Evolutionary conservation across 495 filamentous ascomycete species (phyloP), one percentile per base, ranked within the genome.

Genomic region (Staphylotrichum tortipilum): DNA sequence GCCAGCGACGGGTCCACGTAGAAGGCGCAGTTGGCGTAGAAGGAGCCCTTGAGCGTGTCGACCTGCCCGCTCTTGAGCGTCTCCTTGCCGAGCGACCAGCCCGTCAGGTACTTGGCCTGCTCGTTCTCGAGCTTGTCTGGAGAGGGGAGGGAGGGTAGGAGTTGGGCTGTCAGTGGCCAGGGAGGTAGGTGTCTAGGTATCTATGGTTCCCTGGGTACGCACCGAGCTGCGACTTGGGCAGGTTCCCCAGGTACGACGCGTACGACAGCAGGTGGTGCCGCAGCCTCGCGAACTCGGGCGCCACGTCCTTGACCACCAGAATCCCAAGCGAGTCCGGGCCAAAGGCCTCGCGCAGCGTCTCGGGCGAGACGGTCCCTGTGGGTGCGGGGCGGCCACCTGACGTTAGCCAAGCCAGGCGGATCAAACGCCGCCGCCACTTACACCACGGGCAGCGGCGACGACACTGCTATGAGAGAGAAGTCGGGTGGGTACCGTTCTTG

Each of bases 21-120:
- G 74, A 95, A 96, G 44, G 86, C 86, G 66, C 89, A 95, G 69
- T 97, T 96, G 63, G 90, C 84, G 64, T 97, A 99, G 75, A 86
- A 99, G 15, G 88, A 94, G 46, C 92, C 92, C 71, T 99, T 99
- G 10, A 86, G 77, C 5, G 85, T 95, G 59, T 99, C 92, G 55
- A 89, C 87, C 50, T 84, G 82, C 52, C 90, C 88, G 60, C 85
- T 82, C 55, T 87, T 86, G 41, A 97, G 80, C n/a, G 86, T 92
- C 68, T 95, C 91, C 68, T 94, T 95, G 46, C 90, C 91, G 61
- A 82, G 84, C 28, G 89, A 95, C 79, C 79, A 83, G 34, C 79
- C 79, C n/a, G 78, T 80, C 4, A 83, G 66, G 51, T 81, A 83
- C 53, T 81, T 82, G 24, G 79, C 71, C 42, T 74, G 75, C 21